Percentiles rank a stretch among this genome's conserved stretches.
Conservation (phyloP, 306 rosid genomes). For the Alnus glutinosa region DNA sequence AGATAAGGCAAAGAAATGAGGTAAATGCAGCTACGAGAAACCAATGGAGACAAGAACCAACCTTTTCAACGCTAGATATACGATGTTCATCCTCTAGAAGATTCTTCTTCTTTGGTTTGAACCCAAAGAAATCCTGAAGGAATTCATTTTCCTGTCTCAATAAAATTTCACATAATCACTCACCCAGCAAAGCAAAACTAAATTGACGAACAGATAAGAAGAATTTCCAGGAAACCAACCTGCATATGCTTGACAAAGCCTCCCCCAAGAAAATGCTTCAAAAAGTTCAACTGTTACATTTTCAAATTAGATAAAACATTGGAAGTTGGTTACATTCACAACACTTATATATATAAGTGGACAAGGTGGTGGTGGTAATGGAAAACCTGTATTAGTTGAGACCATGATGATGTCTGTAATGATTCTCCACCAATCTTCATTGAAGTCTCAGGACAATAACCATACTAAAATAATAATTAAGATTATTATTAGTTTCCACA, state of each 20-base stretch:
- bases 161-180: not conserved
- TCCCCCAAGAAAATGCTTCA: constrained; percentile 88
- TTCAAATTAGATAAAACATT: constrained; percentile 7
- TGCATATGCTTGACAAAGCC: constrained; percentile 94
- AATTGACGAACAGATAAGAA: constrained; percentile 8
- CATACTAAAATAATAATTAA: constrained; percentile 50
- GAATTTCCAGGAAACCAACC: constrained; percentile 46
- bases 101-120: constrained; percentile 67
- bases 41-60: constrained; percentile 18
- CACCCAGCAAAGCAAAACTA: not conserved
- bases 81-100: constrained; percentile 46
- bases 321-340: not conserved
- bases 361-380: not conserved
- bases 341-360: not conserved
- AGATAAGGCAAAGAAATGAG: not conserved
- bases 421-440: constrained; percentile 75
- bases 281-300: constrained; percentile 64
- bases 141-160: constrained; percentile 74
- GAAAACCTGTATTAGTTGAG: constrained; percentile 74
- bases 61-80: constrained; percentile 83
- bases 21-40: constrained; percentile 9
- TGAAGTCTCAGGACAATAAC: constrained; percentile 71
- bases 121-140: constrained; percentile 79
- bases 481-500: constrained; percentile 21
- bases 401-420: constrained; percentile 78